phyloP scores from a whole-genome alignment of 176 grass and related monocot genomes.

The Dendrocalamus sinicus region DNA sequence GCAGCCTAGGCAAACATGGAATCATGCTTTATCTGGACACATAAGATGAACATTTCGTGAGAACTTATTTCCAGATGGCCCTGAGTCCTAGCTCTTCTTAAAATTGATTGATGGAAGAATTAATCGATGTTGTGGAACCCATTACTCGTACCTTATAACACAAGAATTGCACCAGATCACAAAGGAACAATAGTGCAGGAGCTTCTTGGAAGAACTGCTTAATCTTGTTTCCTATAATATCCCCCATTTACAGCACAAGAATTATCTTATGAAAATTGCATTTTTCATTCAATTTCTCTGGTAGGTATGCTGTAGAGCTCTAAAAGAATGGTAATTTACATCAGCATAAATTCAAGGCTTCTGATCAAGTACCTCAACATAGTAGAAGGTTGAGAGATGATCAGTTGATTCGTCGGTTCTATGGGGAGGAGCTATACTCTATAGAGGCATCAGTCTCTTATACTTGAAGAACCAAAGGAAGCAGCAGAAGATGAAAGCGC shows the following conservation, averaged over 20 bases:
- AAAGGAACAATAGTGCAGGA: background rate
- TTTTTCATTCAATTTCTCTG: conserved; percentile 35
- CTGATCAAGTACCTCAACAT: conserved; percentile 41
- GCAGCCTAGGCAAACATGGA: background rate
- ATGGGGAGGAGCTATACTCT: conserved; percentile 44
- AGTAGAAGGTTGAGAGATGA: conserved; percentile 21
- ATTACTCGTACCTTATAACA: background rate
- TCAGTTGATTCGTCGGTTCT: conserved; percentile 8
- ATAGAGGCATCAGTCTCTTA: conserved; percentile 79
- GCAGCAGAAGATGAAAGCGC: conserved; percentile 68
- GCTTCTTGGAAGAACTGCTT: background rate
- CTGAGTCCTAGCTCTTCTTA: background rate
- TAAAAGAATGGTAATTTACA: conserved; percentile 64
- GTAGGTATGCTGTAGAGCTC: conserved; percentile 34
- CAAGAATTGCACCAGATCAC: background rate
- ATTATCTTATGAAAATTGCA: conserved; percentile 10
- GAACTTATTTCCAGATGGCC: background rate
- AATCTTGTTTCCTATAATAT: conserved; percentile 27
- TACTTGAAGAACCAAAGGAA: conserved; percentile 91
- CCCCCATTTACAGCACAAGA: conserved; percentile 6
- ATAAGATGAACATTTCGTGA: background rate
- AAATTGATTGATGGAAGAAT: background rate
- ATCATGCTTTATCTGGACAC: background rate
- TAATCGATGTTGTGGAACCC: background rate
- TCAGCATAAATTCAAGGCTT: conserved; percentile 36